These are phyloP conservation scores for Nakaseomyces sp. DNA, from an alignment of 1,139 yeast species.

Conservation along the genomic window DNA sequence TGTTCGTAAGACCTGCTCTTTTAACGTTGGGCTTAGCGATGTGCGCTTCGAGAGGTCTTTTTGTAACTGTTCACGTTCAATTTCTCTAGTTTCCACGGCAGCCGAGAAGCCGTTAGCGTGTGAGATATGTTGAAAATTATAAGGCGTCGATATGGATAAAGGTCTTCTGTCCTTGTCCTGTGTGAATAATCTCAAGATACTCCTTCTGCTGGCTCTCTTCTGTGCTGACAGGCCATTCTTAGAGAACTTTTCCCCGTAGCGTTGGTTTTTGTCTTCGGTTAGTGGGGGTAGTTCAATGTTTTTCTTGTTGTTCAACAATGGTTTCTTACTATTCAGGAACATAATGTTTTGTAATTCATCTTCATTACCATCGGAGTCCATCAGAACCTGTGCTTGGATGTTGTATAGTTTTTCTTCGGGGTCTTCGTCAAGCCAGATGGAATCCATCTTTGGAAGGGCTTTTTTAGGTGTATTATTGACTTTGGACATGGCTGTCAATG, in stretches of 20 bases:
- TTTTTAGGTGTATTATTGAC: background rate
- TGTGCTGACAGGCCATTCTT: background rate
- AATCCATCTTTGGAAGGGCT: constrained; percentile 31
- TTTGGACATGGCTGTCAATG: no score
- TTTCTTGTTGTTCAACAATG: constrained; percentile 26
- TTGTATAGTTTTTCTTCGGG: constrained; percentile 27
- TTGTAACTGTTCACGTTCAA: constrained; percentile 3
- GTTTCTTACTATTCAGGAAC: constrained; percentile 30
- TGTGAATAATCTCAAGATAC: constrained; percentile 7
- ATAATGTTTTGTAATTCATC: constrained; percentile 23
- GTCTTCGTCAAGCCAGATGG: constrained; percentile 37
- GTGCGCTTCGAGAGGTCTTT: background rate
- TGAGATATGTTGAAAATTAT: constrained; percentile 28
- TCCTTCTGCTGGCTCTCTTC: background rate
- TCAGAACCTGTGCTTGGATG: constrained; percentile 3
- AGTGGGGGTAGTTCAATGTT: constrained; percentile 31
- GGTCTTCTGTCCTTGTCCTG: constrained; percentile 7
- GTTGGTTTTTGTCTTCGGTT: background rate
- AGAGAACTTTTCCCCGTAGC: background rate
- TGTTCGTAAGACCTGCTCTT: background rate
- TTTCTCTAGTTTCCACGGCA: constrained; percentile 1
- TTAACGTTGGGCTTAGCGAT: background rate
- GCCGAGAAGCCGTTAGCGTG: constrained; percentile 18
- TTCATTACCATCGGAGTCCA: constrained; percentile 11
- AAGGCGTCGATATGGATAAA: constrained; percentile 21